Percentiles rank a stretch among this genome's conserved stretches.
These are phyloP conservation scores for Blastobotrys attinorum DNA, from an alignment of 805 yeast species.

Conservation along the genomic window DNA sequence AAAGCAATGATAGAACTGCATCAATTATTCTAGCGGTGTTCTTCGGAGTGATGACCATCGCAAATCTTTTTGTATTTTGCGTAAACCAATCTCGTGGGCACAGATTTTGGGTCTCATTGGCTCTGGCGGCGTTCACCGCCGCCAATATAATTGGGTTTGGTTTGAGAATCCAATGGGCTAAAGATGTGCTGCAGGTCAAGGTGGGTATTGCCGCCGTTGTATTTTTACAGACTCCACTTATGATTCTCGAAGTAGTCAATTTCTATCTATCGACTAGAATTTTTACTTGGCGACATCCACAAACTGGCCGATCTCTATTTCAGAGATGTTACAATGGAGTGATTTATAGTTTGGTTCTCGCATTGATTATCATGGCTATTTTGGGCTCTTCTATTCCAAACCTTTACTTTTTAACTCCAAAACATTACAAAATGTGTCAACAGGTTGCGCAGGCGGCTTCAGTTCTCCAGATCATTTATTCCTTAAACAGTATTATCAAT, in stretches of 20 bases:
- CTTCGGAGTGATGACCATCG: conserved; percentile 40
- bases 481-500: conserved; percentile 45
- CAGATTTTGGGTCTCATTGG: conserved; percentile 47
- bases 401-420: conserved; percentile 43
- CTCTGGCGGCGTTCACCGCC: conserved; percentile 45
- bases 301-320: conserved; percentile 43
- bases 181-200: conserved; percentile 39
- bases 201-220: conserved; percentile 52
- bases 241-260: conserved; percentile 51
- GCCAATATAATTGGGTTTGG: conserved; percentile 53
- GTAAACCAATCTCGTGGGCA: conserved; percentile 50
- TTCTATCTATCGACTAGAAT: conserved; percentile 63
- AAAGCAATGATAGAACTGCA: conserved; percentile 48
- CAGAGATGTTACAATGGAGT: conserved; percentile 36
- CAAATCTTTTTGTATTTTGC: conserved; percentile 40
- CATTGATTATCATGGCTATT: conserved; percentile 60
- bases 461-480: conserved; percentile 41
- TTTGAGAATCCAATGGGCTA: conserved; percentile 51
- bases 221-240: conserved; percentile 48
- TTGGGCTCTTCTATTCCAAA: conserved; percentile 56
- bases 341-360: conserved; percentile 47
- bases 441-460: conserved; percentile 48
- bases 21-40: conserved; percentile 47
- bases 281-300: conserved; percentile 73
- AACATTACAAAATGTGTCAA: conserved; percentile 42